phyloP scores from a whole-genome alignment of 768 basidiomycete species.

The Rhodosporidiobolus sp. region DNA sequence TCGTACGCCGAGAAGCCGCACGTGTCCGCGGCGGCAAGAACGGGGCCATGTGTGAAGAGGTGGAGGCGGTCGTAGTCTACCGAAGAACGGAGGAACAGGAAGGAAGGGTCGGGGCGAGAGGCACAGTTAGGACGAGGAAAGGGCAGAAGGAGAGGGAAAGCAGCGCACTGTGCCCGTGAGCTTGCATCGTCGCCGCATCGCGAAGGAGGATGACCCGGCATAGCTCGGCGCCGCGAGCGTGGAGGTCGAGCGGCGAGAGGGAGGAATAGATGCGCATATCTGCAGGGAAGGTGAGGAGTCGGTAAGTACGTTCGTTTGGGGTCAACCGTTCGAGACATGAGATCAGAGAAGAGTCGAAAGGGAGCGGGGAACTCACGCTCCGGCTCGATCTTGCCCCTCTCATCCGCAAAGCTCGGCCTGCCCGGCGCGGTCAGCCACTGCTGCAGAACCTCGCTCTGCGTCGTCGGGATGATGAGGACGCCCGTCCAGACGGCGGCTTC shows the following conservation, averaged over 20 bases:
- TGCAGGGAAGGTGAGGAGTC: background rate
- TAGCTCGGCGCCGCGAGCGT: slow-evolving; percentile 32
- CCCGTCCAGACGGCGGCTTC: slow-evolving; percentile 30
- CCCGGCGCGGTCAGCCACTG: slow-evolving; percentile 16
- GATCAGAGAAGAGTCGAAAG: too few species aligned
- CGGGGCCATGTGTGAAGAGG: slow-evolving; percentile 17
- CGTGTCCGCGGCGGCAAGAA: slow-evolving; percentile 13
- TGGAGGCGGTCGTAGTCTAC: slow-evolving; percentile 27
- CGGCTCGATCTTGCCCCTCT: slow-evolving; percentile 22
- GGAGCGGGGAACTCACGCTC: slow-evolving; percentile 16
- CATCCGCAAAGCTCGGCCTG: background rate
- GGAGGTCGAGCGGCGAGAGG: slow-evolving; percentile 28
- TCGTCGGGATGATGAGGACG: slow-evolving; percentile 12
- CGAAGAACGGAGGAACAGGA: background rate
- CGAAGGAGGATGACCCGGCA: slow-evolving; percentile 19
- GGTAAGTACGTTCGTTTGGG: too few species aligned
- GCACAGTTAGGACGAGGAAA: background rate
- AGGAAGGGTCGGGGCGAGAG: too few species aligned
- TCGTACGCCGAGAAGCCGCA: slow-evolving; percentile 23
- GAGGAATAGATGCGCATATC: slow-evolving; percentile 37
- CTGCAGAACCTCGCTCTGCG: slow-evolving; percentile 19
- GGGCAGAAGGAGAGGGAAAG: background rate
- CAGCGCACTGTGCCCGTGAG: slow-evolving; percentile 11
- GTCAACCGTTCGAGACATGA: too few species aligned
- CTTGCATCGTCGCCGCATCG: slow-evolving; percentile 1